A percentile compares a stretch with the other conserved stretches of the same genome.
These are phyloP conservation scores for Nicotiana noctiflora DNA, from an alignment of 257 asterid species.

Conservation along the genomic window DNA sequence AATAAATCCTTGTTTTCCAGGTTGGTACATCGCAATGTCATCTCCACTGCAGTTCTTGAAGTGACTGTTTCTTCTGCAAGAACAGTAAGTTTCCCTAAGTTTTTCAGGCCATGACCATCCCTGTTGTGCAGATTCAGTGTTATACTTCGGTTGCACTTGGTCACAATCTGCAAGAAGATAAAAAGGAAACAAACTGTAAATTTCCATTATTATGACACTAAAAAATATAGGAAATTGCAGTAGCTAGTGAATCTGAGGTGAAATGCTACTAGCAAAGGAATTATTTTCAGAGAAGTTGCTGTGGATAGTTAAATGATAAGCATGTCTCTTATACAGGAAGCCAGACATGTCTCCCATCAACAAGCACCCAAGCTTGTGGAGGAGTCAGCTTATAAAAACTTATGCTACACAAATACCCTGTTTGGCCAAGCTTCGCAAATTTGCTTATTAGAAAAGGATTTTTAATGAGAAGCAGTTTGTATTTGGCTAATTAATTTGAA, in stretches of 20 bases:
- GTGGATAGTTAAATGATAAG: background rate
- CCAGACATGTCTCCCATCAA: background rate
- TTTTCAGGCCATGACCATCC: slow-evolving; percentile 31
- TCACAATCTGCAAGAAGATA: slow-evolving; percentile 43
- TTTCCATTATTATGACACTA: background rate
- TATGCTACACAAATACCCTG: no score
- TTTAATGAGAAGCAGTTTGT: no score
- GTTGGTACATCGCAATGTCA: slow-evolving; percentile 43
- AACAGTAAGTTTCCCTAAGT: slow-evolving; percentile 50
- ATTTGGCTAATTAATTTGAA: no score
- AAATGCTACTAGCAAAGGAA: background rate
- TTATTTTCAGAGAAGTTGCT: background rate
- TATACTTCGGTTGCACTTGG: slow-evolving; percentile 39
- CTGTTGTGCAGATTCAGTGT: slow-evolving; percentile 44
- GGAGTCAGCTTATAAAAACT: background rate
- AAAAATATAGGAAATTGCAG: background rate
- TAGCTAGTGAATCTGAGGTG: background rate
- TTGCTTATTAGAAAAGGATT: no score
- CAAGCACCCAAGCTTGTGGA: background rate
- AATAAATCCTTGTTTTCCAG: slow-evolving; percentile 66
- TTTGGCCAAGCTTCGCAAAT: no score
- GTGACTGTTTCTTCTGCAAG: slow-evolving; percentile 66
- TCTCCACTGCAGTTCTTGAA: slow-evolving; percentile 55
- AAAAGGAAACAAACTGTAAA: background rate
- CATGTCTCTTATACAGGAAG: background rate